Evolutionary conservation across 495 filamentous ascomycete genomes (phyloP).

Genomic region (Podospora australis): DNA sequence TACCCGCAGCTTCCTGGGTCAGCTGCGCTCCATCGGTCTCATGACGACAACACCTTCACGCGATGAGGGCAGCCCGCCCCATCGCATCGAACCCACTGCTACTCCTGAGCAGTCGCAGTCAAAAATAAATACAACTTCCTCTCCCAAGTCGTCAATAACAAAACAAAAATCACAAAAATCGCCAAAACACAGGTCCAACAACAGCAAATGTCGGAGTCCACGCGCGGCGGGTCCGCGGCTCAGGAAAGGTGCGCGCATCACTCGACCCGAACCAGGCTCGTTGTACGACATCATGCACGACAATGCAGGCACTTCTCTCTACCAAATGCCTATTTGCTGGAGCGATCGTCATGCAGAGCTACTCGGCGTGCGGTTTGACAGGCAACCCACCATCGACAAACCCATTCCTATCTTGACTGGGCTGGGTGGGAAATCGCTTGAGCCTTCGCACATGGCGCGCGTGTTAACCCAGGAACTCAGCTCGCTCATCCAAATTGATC

Average conservation of each 20-base stretch:
- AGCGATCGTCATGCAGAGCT: constrained; percentile 37
- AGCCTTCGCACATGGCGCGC: constrained; percentile 23
- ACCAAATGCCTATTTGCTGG: constrained; percentile 39
- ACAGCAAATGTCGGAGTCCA: constrained; percentile 3
- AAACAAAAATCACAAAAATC: not conserved
- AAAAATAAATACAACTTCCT: too few species aligned
- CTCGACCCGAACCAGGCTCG: constrained; percentile 34
- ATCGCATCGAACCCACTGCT: constrained; percentile 1
- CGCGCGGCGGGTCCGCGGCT: constrained; percentile 1
- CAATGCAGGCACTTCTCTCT: constrained; percentile 33
- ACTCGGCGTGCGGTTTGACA: constrained; percentile 33
- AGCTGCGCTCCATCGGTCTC: constrained; percentile 26
- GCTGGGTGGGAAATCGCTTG: constrained; percentile 9
- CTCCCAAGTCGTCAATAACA: not conserved
- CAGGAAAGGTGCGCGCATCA: constrained; percentile 16
- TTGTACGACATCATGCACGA: constrained; percentile 43
- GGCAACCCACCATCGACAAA: constrained; percentile 23
- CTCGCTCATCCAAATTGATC: constrained; percentile 21
- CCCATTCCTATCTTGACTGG: constrained; percentile 29
- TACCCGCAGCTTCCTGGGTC: constrained; percentile 25
- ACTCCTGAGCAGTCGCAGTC: not conserved
- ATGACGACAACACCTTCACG: constrained; percentile 24
- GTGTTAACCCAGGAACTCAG: constrained; percentile 27
- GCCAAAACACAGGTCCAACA: constrained; percentile 2
- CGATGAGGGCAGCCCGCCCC: constrained; percentile 11